These are phyloP conservation scores for Nicotiana rustica DNA, from an alignment of 305 asterid species.

Conservation along the genomic window DNA sequence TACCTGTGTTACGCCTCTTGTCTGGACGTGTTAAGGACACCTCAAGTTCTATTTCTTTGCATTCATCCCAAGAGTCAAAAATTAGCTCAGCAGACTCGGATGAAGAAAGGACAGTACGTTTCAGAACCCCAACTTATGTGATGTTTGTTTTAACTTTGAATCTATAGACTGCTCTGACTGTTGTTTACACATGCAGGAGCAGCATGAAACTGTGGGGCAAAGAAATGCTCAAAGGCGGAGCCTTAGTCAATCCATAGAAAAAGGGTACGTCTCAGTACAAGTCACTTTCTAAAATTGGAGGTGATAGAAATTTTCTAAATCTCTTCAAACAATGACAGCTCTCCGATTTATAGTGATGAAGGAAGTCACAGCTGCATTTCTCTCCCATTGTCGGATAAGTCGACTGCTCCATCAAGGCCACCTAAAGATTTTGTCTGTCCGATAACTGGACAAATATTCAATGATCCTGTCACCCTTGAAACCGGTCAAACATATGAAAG, in stretches of 20 bases:
- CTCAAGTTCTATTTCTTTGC: slow-evolving; percentile 49
- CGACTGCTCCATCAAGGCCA: slow-evolving; percentile 80
- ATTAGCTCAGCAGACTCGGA: slow-evolving; percentile 62
- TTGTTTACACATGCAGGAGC: slow-evolving; percentile 62
- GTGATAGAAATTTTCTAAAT: not conserved
- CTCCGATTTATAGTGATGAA: slow-evolving; percentile 56
- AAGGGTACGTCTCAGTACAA: slow-evolving; percentile 59
- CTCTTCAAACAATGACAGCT: slow-evolving; percentile 48
- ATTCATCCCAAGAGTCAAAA: slow-evolving; percentile 51
- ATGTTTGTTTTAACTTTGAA: slow-evolving; percentile 10
- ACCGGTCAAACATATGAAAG: slow-evolving; percentile 91
- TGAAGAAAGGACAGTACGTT: slow-evolving; percentile 65
- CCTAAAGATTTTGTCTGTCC: slow-evolving; percentile 93
- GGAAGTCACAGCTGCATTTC: slow-evolving; percentile 60
- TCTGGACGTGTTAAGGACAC: slow-evolving; percentile 61
- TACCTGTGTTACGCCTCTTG: slow-evolving; percentile 64
- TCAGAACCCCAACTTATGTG: slow-evolving; percentile 37
- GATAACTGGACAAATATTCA: slow-evolving; percentile 80
- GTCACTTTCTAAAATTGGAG: not conserved
- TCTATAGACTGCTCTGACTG: slow-evolving; percentile 44
- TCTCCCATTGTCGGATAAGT: slow-evolving; percentile 64
- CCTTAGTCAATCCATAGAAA: slow-evolving; percentile 53
- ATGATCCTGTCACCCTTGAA: slow-evolving; percentile 87
- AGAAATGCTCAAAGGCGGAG: slow-evolving; percentile 44
- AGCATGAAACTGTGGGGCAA: slow-evolving; percentile 45